Evolutionary conservation across 441 rosid species (phyloP).

Genomic region (Populus tomentosa): DNA sequence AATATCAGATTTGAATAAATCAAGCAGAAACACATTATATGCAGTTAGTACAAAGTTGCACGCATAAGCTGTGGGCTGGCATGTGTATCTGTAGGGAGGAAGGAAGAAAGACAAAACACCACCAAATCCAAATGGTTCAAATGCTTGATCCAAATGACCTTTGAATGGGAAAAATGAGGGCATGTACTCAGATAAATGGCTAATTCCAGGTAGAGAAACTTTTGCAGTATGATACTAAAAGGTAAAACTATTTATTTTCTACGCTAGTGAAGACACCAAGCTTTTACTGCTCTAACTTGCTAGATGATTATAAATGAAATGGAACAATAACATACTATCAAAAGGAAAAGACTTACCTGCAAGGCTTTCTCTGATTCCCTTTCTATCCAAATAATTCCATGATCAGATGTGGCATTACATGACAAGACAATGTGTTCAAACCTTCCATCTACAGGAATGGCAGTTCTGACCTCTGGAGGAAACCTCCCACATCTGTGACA

Average conservation of each 20-base stretch:
- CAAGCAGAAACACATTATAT: background rate
- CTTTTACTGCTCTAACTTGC: background rate
- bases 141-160: background rate
- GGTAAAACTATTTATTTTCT: background rate
- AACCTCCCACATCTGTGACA: constrained; percentile 78
- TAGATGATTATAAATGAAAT: background rate
- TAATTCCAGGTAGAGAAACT: background rate
- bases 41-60: background rate
- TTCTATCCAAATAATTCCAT: constrained; percentile 83
- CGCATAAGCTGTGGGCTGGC: background rate
- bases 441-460: constrained; percentile 93
- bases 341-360: constrained; percentile 26
- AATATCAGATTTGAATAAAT: background rate
- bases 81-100: background rate
- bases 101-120: background rate
- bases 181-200: background rate
- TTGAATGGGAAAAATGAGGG: background rate
- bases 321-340: background rate
- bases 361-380: constrained; percentile 77
- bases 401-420: constrained; percentile 84
- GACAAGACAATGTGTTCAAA: constrained; percentile 92
- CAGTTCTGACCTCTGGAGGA: constrained; percentile 94
- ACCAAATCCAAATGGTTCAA: background rate
- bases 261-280: too few relatives aligned
- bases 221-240: background rate